Evolutionary conservation across 768 basidiomycete genomes (phyloP), one percentile per base, ranked within the genome.

Genomic region (Mycena capillaripes): DNA sequence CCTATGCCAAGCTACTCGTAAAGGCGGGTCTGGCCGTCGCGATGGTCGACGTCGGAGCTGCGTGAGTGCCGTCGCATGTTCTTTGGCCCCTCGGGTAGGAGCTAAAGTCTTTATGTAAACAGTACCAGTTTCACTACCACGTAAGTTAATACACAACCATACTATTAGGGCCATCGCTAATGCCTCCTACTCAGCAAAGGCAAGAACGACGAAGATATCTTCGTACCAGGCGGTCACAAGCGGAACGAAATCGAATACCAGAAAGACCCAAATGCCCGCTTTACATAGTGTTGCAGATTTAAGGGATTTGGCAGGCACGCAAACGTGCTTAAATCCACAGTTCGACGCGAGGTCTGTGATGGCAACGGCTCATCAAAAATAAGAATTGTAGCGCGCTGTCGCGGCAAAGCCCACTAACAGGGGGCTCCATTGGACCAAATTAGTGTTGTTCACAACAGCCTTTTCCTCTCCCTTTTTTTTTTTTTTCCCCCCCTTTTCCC

Each of bases 271-370:
- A 48, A 23, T 48, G 46, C 46, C n/a, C 46, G 46, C 46, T 48
- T 48, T 48, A n/a, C n/a, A n/a, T n/a, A n/a, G n/a, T n/a, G n/a
- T n/a, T n/a, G n/a, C n/a, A n/a, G n/a, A n/a, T n/a, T n/a, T n/a
- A n/a, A n/a, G n/a, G n/a, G n/a, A n/a, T 50, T 50, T 50, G 48
- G 48, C 48, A n/a, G 48, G 48, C 48, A n/a, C 48, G 48, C 48
- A n/a, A 50, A 50, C 21, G n/a, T 50, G 48, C 48, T 50, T 50
- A 50, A 50, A 50, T 50, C 48, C 23, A 50, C 48, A n/a, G 48
- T 50, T 50, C 6, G 34, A n/a, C 9, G 23, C 23, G 48, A 50
- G n/a, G n/a, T 25, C n/a, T 50, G 48, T 50, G 48, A 50, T 50
- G 48, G 19, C 21, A 12, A 50, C 48, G 12, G 48, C 12, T 12